Evolutionary conservation across 2,329 filamentous ascomycete species (phyloP).

Genomic region (Penicillium sp.): DNA sequence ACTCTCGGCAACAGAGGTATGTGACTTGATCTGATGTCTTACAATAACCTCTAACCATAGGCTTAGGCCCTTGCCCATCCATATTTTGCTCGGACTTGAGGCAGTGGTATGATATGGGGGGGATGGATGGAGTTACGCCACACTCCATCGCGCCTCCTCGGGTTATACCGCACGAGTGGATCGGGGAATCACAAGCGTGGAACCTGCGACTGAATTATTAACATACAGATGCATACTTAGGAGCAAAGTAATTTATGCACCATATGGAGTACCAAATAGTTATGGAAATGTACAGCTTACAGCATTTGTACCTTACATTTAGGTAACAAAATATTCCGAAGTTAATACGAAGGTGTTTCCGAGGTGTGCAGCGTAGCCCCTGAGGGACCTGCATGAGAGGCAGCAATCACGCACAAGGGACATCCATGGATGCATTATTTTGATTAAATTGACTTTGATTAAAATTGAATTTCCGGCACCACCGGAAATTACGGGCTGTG

Average conservation of each 20-base stretch:
- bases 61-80: slow-evolving; percentile 40
- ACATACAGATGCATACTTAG: background rate
- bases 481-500: slow-evolving; percentile 21
- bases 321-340: background rate
- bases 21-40: slow-evolving; percentile 7
- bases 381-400: background rate
- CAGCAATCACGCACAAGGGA: background rate
- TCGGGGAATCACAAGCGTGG: background rate
- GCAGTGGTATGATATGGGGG: background rate
- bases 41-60: slow-evolving; percentile 18
- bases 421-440: background rate
- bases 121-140: slow-evolving; percentile 6
- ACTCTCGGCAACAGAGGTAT: slow-evolving; percentile 64
- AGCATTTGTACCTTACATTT: background rate
- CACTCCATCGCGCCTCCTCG: slow-evolving; percentile 1
- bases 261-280: background rate
- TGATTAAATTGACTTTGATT: slow-evolving; percentile 1
- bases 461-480: slow-evolving; percentile 16
- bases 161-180: slow-evolving; percentile 8
- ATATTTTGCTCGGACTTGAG: slow-evolving; percentile 33
- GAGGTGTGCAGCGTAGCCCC: background rate
- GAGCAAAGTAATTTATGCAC: background rate
- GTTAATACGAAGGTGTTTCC: background rate
- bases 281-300: background rate
- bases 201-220: slow-evolving; percentile 5